Conservation (phyloP, 1,284 basidiomycete species). For the Phlebopus sp. region DNA sequence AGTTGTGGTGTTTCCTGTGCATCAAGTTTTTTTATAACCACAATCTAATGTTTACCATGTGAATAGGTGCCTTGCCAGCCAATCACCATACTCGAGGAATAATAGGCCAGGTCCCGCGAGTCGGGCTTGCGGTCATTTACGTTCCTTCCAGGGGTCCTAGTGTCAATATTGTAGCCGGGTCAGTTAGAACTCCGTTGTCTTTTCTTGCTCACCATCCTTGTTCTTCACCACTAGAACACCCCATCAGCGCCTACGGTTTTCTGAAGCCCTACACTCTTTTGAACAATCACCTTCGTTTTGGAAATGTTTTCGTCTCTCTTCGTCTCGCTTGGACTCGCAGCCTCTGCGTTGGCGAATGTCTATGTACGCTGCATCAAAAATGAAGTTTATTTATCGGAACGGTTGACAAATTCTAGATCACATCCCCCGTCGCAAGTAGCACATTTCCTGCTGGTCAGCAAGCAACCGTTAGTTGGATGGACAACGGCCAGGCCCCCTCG, state of each 20-base stretch:
- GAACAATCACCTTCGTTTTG: constrained; percentile 13
- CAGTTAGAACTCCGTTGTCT: constrained; percentile 34
- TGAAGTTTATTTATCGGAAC: constrained; percentile 3
- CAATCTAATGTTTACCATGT: neutral
- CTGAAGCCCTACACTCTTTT: constrained; percentile 26
- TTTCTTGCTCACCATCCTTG: neutral
- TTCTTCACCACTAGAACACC: constrained; percentile 1
- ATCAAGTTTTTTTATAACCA: neutral
- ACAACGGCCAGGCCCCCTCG: constrained; percentile 53
- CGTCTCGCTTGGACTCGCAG: constrained; percentile 52
- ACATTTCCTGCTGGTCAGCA: constrained; percentile 57
- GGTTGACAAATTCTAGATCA: constrained; percentile 44
- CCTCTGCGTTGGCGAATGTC: constrained; percentile 55
- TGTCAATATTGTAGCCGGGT: neutral
- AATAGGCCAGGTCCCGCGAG: constrained; percentile 3
- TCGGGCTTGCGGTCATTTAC: too few relatives aligned
- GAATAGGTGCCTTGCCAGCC: constrained; percentile 1
- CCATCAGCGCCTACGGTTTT: constrained; percentile 1
- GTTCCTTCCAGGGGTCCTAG: neutral
- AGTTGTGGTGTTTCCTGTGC: neutral
- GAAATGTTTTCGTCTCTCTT: constrained; percentile 51
- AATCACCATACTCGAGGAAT: neutral
- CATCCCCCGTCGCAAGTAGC: constrained; percentile 52
- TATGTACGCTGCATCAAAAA: constrained; percentile 45
- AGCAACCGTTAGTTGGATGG: constrained; percentile 66